Evolutionary conservation across 139 green algal genomes (phyloP).

Genomic region (Chlamydomonas eustigma): DNA sequence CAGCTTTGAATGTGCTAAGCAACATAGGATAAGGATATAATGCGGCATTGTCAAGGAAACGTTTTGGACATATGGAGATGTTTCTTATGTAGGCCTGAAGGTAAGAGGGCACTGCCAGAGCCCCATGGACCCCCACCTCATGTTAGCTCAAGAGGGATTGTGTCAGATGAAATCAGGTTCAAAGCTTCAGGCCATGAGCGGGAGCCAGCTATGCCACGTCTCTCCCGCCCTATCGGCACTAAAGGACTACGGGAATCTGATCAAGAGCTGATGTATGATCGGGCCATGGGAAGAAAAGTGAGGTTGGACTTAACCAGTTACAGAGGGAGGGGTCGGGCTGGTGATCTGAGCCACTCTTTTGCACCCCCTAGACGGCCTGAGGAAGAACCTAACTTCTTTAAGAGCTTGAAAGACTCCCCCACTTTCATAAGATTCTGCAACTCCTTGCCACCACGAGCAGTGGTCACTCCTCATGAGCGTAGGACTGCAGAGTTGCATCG

Average conservation of each 20-base stretch:
- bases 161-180: not conserved
- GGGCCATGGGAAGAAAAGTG: conserved; percentile 32
- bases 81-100: conserved; percentile 20
- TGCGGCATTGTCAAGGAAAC: no score
- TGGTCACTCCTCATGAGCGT: conserved; percentile 33
- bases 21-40: no score
- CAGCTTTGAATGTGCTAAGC: no score
- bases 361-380: conserved; percentile 23
- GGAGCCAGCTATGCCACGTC: conserved; percentile 29
- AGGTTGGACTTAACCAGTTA: conserved; percentile 30
- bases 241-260: conserved; percentile 30
- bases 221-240: conserved; percentile 23
- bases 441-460: conserved; percentile 28
- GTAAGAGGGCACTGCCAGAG: conserved; percentile 29
- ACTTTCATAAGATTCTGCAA: conserved; percentile 36
- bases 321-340: conserved; percentile 23
- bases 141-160: not conserved
- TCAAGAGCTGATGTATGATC: conserved; percentile 31
- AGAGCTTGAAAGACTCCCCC: conserved; percentile 34
- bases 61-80: no score
- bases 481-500: not conserved
- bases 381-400: conserved; percentile 33
- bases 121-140: conserved; percentile 28
- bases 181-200: not conserved
- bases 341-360: conserved; percentile 29